Evolutionary conservation across 2,329 filamentous ascomycete genomes (phyloP), one percentile per base, ranked within the genome.

Genomic region (Penicillium capsulatum): DNA sequence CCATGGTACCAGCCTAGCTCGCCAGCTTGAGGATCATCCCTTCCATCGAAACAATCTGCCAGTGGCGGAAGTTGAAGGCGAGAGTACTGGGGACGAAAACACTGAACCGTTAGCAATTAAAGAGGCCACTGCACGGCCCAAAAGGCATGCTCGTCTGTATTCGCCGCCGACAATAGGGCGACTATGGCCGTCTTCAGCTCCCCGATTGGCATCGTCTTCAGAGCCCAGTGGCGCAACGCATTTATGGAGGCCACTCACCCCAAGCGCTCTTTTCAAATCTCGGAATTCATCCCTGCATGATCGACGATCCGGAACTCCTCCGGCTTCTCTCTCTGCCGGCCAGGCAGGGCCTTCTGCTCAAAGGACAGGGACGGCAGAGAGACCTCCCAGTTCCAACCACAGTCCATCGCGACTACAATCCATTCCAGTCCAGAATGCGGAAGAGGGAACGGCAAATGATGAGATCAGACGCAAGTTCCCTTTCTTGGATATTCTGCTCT

Each of bases 1-100:
- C 0, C 67, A 71, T 53, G 65, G 66, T 8, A 53, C 61, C 53
- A 62, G 44, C 34, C 37, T 51, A 31, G 54, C 50, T 24, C 55
- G 57, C 22, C 44, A 50, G 19, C 34, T 66, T 19, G 47, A 59
- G 2, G 55, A 60, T 7, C 64, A 67, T 37, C 61, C 61, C 2
- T 67, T 66, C 34, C 60, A 65, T 38, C 54, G 48, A n/a, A 46
- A 40, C 30, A 48, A 45, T 17, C 45, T 64, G 9, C 51, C 60
- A 13, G 13, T 47, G 29, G 54, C 60, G 17, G 46, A 47, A 4
- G 10, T 17, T 8, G 20, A 28, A n/a, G 15, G 6, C 15, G 26
- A 17, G 27, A 28, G 17, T 28, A 32, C 31, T 17, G 13, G 20
- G 20, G 14, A 27, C 17, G 19, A 16, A 26, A 17, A 20, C 9